Evolutionary conservation across 441 rosid species (phyloP), one percentile per base, ranked within the genome.

Genomic region (Pelargonium fulgidum): DNA sequence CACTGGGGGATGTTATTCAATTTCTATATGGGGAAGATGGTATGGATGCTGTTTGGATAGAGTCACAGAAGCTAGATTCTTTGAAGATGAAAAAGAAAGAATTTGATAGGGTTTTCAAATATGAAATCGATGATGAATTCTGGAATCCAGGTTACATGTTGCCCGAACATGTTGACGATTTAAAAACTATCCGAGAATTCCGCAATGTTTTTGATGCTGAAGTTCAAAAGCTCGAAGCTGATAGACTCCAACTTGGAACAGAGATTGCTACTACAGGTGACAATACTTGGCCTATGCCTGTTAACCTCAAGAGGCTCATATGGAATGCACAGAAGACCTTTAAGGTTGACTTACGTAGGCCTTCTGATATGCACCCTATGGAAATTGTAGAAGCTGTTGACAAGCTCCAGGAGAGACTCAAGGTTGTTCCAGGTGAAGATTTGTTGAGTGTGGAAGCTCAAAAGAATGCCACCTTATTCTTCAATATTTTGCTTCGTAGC

Each of bases 1-100:
- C 98, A 8, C 75, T 92, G 78, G 99, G 99, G 52, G 99, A 92
- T 84, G 96, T 94, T 67, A 94, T 94, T 72, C 99, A 94, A 72
- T 94, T 94, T 84, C 96, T 94, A 24, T 94, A 94, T 70, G 98
- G 98, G 67, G 99, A 94, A 84, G 99, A 94, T 81, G 99, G 99
- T 75, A 94, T 94, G 99, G 99, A 94, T 76, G 71, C 97, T 59
- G 96, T 94, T 68, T 94, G 97, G 99, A 94, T 94, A 13, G 99
- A 94, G 77, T 85, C 92, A 1, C 98, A 92, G 81, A 88, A 87
- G 82, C 80, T 92, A 68, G 98, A 92, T 84, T 90, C 98, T 11
- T 76, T 92, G 76, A 92, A 92, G 76, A 90, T 90, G 98, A 87
- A 85, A 76, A 87, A 82, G 71, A n/a, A 83, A 3, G 93, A 92